Percentiles rank a stretch among this genome's conserved stretches.
Evolutionary conservation across 2,329 filamentous ascomycete species (phyloP).

Genomic region (Neobulgaria alba): DNA sequence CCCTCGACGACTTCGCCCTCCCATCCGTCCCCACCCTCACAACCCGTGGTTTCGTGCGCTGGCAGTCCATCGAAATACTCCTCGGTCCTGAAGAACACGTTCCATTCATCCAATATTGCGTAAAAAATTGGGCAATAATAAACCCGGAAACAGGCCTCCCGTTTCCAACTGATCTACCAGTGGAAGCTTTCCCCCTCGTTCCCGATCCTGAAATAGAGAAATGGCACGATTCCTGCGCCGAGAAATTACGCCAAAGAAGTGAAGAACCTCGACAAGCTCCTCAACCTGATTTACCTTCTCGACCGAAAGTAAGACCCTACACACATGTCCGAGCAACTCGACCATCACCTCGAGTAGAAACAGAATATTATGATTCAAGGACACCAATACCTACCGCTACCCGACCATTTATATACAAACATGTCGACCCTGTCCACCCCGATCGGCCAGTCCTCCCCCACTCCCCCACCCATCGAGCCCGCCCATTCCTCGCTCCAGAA

Average conservation of each 20-base stretch:
- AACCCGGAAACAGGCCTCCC: conserved; percentile 64
- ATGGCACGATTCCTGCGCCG: conserved; percentile 76
- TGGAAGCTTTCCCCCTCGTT: conserved; percentile 57
- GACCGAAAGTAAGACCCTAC: conserved; percentile 24
- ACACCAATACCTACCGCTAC: too few relatives aligned
- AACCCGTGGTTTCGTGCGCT: conserved; percentile 76
- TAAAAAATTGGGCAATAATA: conserved; percentile 66
- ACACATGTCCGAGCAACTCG: conserved; percentile 20
- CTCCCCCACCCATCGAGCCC: conserved; percentile 29
- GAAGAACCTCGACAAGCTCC: conserved; percentile 11
- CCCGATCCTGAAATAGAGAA: conserved; percentile 72
- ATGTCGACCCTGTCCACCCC: conserved; percentile 10
- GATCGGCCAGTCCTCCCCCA: conserved; percentile 23
- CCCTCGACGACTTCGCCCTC: conserved; percentile 57
- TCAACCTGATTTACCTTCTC: conserved; percentile 20
- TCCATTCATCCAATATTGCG: conserved; percentile 71
- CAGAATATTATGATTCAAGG: conserved; percentile 18
- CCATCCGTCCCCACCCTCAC: conserved; percentile 80
- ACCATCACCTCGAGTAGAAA: conserved; percentile 5
- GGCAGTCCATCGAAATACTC: conserved; percentile 86
- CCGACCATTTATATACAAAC: conserved; percentile 10
- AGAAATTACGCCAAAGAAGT: conserved; percentile 58
- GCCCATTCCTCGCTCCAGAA: conserved; percentile 34
- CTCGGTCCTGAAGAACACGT: conserved; percentile 84
- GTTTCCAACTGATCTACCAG: conserved; percentile 53